Evolutionary conservation across 305 asterid genomes (phyloP).

Genomic region (Ilex paraguariensis): DNA sequence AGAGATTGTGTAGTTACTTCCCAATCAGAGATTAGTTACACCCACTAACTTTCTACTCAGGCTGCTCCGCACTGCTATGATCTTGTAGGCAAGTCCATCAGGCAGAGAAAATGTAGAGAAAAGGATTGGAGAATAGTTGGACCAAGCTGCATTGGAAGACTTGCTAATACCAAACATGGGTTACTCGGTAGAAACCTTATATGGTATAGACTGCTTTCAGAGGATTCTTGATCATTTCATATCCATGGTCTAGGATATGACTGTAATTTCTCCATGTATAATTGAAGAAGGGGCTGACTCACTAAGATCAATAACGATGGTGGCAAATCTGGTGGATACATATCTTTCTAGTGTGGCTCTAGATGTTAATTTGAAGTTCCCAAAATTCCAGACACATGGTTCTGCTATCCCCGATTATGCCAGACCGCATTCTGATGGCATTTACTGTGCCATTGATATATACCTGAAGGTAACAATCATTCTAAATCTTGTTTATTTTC

Average conservation of each 20-base stretch:
- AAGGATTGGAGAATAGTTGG: conserved; percentile 71
- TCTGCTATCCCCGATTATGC: conserved; percentile 86
- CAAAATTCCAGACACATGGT: conserved; percentile 73
- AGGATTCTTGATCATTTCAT: conserved; percentile 86
- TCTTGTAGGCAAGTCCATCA: conserved; percentile 49
- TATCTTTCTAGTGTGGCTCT: conserved; percentile 87
- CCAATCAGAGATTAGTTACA: conserved; percentile 55
- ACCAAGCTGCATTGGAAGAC: conserved; percentile 69
- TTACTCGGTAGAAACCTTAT: conserved; percentile 58
- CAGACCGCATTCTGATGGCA: conserved; percentile 67
- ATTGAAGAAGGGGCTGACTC: conserved; percentile 50
- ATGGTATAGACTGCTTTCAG: conserved; percentile 83
- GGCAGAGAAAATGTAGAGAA: conserved; percentile 76
- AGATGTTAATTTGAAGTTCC: conserved; percentile 69
- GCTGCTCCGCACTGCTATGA: conserved; percentile 71
- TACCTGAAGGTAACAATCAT: conserved; percentile 60
- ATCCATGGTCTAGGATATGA: conserved; percentile 51
- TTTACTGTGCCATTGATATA: conserved; percentile 84
- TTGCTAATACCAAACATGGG: conserved; percentile 75
- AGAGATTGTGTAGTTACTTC: conserved; percentile 73
- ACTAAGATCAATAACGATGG: conserved; percentile 61
- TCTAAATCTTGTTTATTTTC: background rate
- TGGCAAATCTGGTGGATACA: conserved; percentile 76
- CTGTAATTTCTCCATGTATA: conserved; percentile 54
- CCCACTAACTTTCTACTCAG: conserved; percentile 70